These are phyloP conservation scores for Apiospora rasikravindrae DNA, from an alignment of 2,329 filamentous ascomycete species.

Conservation along the genomic window DNA sequence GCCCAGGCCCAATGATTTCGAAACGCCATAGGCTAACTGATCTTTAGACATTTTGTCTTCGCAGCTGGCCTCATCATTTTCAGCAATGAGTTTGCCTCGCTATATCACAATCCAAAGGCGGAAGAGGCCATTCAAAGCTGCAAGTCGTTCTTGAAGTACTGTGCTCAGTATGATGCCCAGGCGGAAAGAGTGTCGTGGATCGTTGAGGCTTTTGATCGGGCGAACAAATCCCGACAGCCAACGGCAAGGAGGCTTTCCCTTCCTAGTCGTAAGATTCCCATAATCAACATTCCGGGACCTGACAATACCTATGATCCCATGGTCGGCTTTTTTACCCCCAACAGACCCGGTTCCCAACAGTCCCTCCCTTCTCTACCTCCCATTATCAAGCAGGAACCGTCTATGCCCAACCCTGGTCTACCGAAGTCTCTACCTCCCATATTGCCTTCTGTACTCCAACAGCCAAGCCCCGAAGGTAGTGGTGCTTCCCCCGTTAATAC, in stretches of 20 bases:
- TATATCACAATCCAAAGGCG: conserved; percentile 52
- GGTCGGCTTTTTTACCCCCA: conserved; percentile 35
- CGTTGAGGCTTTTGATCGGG: conserved; percentile 52
- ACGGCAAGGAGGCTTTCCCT: conserved; percentile 32
- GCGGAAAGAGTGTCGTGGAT: conserved; percentile 56
- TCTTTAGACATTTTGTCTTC: conserved; percentile 59
- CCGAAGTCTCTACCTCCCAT: conserved; percentile 28
- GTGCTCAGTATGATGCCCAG: conserved; percentile 53
- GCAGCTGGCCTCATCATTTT: conserved; percentile 59
- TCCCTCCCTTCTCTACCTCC: conserved; percentile 25
- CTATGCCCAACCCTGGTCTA: conserved; percentile 21
- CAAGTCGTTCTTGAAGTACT: conserved; percentile 55
- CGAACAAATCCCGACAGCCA: conserved; percentile 39
- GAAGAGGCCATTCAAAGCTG: conserved; percentile 46
- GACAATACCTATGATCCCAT: conserved; percentile 35
- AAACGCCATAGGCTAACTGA: neutral
- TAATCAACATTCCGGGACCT: conserved; percentile 35
- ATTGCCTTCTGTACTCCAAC: conserved; percentile 35
- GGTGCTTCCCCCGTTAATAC: conserved; percentile 31
- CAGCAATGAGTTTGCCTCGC: conserved; percentile 60
- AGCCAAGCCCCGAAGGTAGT: conserved; percentile 39
- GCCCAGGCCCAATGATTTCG: neutral
- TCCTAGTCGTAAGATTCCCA: conserved; percentile 34
- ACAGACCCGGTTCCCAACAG: conserved; percentile 25
- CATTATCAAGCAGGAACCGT: conserved; percentile 27